These are phyloP conservation scores for Metschnikowia peoriensis DNA, from an alignment of 805 yeast genomes.

Conservation along the genomic window DNA sequence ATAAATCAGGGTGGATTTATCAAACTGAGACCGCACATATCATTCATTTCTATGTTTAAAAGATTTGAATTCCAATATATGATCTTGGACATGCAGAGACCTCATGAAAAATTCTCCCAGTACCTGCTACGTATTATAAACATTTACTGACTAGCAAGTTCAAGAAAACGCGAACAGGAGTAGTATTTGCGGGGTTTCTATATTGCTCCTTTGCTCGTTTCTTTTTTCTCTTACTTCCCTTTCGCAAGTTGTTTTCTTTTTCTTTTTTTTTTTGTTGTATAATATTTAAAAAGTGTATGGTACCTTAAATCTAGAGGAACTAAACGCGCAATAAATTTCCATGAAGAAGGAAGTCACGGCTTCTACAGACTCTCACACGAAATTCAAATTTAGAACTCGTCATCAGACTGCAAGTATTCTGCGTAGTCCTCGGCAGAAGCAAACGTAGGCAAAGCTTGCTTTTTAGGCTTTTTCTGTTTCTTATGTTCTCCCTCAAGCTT, in stretches of 20 bases:
- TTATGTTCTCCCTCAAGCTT: slow-evolving; percentile 21
- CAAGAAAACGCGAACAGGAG: too few species aligned
- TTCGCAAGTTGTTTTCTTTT: too few species aligned
- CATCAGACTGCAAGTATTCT: slow-evolving; percentile 64
- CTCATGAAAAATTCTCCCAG: too few species aligned
- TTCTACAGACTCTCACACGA: too few species aligned
- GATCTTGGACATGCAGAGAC: too few species aligned
- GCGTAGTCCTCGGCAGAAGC: slow-evolving; percentile 90
- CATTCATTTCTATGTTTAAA: background rate
- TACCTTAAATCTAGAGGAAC: background rate
- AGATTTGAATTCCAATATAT: background rate
- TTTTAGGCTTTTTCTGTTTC: slow-evolving; percentile 50
- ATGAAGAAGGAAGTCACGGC: background rate
- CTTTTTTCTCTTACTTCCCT: too few species aligned
- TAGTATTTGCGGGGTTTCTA: background rate
- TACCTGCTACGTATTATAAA: too few species aligned
- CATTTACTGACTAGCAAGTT: too few species aligned
- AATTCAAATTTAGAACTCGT: slow-evolving; percentile 31
- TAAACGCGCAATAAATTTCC: background rate
- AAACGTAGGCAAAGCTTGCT: slow-evolving; percentile 74
- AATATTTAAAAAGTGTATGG: background rate
- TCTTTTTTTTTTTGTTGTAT: too few species aligned
- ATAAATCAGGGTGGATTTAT: too few species aligned
- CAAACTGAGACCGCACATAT: too few species aligned
- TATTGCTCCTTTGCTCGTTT: background rate